Evolutionary conservation across 2,329 filamentous ascomycete genomes (phyloP), one percentile per base, ranked within the genome.

Genomic region (Didymella pomorum): DNA sequence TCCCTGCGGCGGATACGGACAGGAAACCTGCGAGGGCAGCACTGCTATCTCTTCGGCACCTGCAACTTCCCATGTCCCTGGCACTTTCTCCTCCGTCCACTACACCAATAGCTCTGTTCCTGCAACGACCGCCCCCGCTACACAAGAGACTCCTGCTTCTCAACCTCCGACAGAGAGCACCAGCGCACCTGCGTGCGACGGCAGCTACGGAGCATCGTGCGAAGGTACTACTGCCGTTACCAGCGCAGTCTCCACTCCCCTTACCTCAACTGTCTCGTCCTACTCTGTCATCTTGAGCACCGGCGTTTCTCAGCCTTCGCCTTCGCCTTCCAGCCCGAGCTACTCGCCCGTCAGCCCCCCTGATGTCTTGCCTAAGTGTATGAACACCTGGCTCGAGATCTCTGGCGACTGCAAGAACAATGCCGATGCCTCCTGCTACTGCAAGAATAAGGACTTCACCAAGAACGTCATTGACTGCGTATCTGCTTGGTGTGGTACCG

Each of bases 381-480:
- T 98, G 80, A 95, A 94, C 86, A 96, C 93, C 71, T 97, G 92
- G 91, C 80, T 96, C 41, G 63, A 72, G 71, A 85, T 86, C 75
- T 79, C 83, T 61, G 85, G 90, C 49, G 81, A 85, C 74, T 98
- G 94, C 86, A 84, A 84, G 70, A 88, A 91, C 81, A 97, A 97
- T 87, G 89, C 89, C 42, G 92, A 97, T 73, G 80, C 84, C 59
- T 79, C 80, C 66, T 98, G 94, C 87, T 97, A 91, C 89, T 98
- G 94, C 87, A 90, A 91, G 68, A 85, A 89, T 74, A 77, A 84
- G 60, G 81, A 86, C 54, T 94, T 95, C 79, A 90, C 93, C 73
- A 82, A 87, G 77, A 89, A 88, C 73, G 87, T 97, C 76, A 94
- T 91, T 77, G 81, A 85, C 62, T 98, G 94, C 80, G 83, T 98